Percentiles rank a stretch among this genome's conserved stretches.
phyloP scores from a whole-genome alignment of 768 basidiomycete genomes.

The Xerocomellus chrysenteron region DNA sequence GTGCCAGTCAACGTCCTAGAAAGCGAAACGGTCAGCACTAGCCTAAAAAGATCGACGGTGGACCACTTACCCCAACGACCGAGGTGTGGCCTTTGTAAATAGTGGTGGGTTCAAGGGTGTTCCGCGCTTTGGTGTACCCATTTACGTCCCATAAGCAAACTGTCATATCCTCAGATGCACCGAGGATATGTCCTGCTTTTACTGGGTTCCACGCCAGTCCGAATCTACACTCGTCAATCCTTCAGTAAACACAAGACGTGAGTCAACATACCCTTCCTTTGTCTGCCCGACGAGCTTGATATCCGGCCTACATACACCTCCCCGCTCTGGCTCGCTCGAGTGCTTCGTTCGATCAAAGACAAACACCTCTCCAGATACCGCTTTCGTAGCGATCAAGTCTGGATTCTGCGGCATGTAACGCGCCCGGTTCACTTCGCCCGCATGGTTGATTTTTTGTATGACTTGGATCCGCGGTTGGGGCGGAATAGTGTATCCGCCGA shows the following conservation, averaged over 20 bases:
- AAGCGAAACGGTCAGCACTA: not conserved
- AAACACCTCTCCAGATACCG: constrained; percentile 84
- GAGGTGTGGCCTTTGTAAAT: constrained; percentile 88
- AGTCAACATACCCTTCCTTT: constrained; percentile 78
- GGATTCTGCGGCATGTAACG: constrained; percentile 99
- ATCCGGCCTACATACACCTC: constrained; percentile 85
- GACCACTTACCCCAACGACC: constrained; percentile 77
- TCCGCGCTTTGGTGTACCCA: constrained; percentile 76
- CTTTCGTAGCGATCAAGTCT: constrained; percentile 94
- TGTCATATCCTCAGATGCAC: constrained; percentile 94
- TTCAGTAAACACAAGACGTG: not conserved
- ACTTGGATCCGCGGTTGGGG: constrained; percentile 85
- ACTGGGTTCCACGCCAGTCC: constrained; percentile 91
- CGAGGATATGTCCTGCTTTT: constrained; percentile 81
- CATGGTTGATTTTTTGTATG: constrained; percentile 93
- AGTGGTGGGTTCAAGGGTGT: constrained; percentile 78
- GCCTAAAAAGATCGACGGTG: not conserved
- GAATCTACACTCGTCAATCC: constrained; percentile 55
- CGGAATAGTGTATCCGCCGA: constrained; percentile 87
- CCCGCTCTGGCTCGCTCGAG: constrained; percentile 85
- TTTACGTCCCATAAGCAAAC: constrained; percentile 97
- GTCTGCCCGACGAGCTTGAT: constrained; percentile 88
- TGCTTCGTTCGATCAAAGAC: constrained; percentile 99
- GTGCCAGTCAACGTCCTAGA: constrained; percentile 96
- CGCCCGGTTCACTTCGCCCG: constrained; percentile 93